phyloP scores from a whole-genome alignment of 176 grass and related monocot genomes.

The Eleusine coracana region DNA sequence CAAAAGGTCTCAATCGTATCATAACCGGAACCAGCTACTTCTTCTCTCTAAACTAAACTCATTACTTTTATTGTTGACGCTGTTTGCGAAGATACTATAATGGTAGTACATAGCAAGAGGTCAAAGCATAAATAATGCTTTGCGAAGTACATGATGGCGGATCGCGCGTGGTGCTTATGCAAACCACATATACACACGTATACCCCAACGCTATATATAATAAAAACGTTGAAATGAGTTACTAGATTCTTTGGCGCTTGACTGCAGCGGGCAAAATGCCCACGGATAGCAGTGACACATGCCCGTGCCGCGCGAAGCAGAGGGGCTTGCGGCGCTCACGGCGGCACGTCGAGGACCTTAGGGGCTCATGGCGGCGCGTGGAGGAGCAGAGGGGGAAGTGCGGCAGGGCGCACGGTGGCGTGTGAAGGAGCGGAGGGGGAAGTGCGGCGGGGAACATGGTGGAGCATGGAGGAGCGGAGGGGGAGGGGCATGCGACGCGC shows the following conservation, averaged over 20 bases:
- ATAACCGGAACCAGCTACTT: neutral
- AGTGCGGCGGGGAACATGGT: too few species aligned
- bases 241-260: constrained; percentile 12
- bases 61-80: constrained; percentile 32
- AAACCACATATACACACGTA: neutral
- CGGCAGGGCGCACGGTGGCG: too few species aligned
- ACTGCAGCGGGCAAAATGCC: too few species aligned
- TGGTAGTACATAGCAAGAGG: neutral
- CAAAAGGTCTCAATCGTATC: neutral
- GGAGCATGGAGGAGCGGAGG: too few species aligned
- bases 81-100: neutral
- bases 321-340: too few species aligned
- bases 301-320: too few species aligned
- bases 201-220: neutral
- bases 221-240: neutral
- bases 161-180: neutral
- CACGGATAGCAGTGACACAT: too few species aligned
- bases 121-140: constrained; percentile 34
- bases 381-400: too few species aligned
- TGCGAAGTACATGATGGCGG: neutral
- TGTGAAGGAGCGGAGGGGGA: too few species aligned
- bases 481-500: too few species aligned
- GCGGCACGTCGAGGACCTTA: too few species aligned
- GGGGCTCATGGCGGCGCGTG: too few species aligned
- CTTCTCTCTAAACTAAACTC: neutral